Evolutionary conservation across 2,329 filamentous ascomycete genomes (phyloP), one percentile per base, ranked within the genome.

Genomic region (Ascochyta pisi): DNA sequence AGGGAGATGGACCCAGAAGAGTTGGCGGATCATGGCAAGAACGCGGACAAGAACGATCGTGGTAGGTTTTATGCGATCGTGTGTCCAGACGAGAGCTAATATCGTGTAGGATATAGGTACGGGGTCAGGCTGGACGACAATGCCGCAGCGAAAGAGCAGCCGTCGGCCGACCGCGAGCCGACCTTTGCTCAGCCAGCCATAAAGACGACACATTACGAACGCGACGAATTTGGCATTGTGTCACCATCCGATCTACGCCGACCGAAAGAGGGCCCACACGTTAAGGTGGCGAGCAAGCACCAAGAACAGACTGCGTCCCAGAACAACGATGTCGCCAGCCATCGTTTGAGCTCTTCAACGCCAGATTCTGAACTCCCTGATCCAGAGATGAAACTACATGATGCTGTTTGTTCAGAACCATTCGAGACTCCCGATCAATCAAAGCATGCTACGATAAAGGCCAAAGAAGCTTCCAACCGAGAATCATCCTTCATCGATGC

Each of bases 211-310:
- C 44, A 48, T 42, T 61, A 69, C 22, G 64, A 65, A 29, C 54
- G 54, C 8, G 58, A 67, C 19, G 51, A 62, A 16, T 58, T 52
- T 19, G 67, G 68, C 9, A 60, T 73, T 6, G 50, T 55, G 24
- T 74, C 71, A n/a, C 72, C 72, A 12, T 74, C 70, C 6, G 72
- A 75, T 59, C 37, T 65, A 6, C 62, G 72, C 37, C 61, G 72
- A 42, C 70, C 68, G 10, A 57, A 49, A 9, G 68, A 70, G 26
- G 54, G 46, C 6, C 41, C 50, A 24, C 44, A 63, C n/a, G 29
- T 57, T 7, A 58, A 47, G 13, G 33, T 45, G 22, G 33, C 42
- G 24, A 48, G 43, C n/a, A 47, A 53, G 16, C 23, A 29, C 10
- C 40, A 40, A 6, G 33, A 23, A 2, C 31, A 12, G 8, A 22